Conservation (phyloP, 345 rosid species). For the Euphorbia lathyris region DNA sequence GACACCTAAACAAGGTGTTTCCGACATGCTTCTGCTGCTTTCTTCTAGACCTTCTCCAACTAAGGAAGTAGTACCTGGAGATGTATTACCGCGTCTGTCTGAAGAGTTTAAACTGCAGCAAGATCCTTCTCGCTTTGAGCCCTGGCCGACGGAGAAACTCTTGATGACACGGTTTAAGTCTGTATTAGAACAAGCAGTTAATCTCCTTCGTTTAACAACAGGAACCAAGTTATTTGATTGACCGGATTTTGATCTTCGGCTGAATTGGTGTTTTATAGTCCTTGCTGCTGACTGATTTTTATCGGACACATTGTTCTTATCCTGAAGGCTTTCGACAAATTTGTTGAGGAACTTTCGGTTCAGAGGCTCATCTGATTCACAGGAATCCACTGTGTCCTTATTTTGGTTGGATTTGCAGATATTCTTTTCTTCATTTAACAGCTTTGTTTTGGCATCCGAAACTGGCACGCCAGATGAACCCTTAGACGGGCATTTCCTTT, state of each 20-base stretch:
- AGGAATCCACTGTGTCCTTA: constrained; percentile 12
- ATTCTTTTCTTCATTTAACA: constrained; percentile 2
- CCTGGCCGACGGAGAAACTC: constrained; percentile 23
- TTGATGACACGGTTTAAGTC: constrained; percentile 33
- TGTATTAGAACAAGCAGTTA: constrained; percentile 46
- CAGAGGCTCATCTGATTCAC: constrained; percentile 22
- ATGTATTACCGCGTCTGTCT: constrained; percentile 25
- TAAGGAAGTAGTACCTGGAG: constrained; percentile 11
- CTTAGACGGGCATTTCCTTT: constrained; percentile 15
- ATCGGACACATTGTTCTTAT: constrained; percentile 16
- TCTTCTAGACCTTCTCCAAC: constrained; percentile 25
- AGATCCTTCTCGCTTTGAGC: constrained; percentile 32
- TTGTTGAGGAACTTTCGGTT: constrained; percentile 29
- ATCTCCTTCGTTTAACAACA: constrained; percentile 43
- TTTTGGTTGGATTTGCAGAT: background rate
- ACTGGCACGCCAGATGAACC: constrained; percentile 19
- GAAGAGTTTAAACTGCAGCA: constrained; percentile 17
- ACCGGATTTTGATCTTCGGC: constrained; percentile 36
- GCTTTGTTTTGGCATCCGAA: constrained; percentile 10
- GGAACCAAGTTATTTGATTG: constrained; percentile 40
- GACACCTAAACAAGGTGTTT: constrained; percentile 8
- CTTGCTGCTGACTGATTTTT: constrained; percentile 34
- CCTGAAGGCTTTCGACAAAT: constrained; percentile 23
- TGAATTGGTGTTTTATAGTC: constrained; percentile 41
- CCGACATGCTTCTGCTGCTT: constrained; percentile 10